These are phyloP conservation scores for Corymbia maculata DNA, from an alignment of 345 rosid species.

Conservation along the genomic window DNA sequence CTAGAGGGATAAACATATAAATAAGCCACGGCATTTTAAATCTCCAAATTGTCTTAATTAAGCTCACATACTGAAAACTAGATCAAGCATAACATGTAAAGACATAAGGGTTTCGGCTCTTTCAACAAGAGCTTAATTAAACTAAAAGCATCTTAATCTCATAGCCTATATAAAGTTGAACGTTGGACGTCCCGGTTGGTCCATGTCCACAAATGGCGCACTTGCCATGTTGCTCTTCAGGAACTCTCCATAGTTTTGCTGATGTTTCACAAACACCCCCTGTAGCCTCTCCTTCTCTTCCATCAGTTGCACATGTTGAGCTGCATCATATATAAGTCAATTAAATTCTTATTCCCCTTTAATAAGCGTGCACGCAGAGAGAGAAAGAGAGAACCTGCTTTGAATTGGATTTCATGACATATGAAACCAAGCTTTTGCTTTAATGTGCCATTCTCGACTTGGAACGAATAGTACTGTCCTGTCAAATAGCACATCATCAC, in stretches of 20 bases:
- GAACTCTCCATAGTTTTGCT: neutral
- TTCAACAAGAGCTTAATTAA: neutral
- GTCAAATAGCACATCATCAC: neutral
- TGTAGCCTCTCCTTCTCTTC: neutral
- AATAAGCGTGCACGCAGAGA: neutral
- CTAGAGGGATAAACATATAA: neutral
- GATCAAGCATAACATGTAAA: neutral
- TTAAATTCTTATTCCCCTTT: neutral
- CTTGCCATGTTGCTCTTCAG: neutral
- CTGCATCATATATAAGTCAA: neutral
- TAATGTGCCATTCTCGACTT: neutral
- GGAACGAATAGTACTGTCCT: neutral
- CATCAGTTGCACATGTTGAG: neutral
- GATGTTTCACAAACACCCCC: neutral
- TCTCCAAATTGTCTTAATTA: neutral
- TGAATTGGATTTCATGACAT: neutral
- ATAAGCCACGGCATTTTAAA: neutral
- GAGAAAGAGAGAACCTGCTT: neutral
- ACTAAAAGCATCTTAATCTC: neutral
- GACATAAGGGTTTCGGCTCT: neutral
- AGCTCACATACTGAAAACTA: neutral
- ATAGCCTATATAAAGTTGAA: neutral
- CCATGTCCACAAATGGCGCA: neutral
- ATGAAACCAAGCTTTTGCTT: neutral
- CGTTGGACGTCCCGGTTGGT: neutral